These are phyloP conservation scores for Claviceps capensis DNA, from an alignment of 2,329 filamentous ascomycete genomes.

Conservation along the genomic window DNA sequence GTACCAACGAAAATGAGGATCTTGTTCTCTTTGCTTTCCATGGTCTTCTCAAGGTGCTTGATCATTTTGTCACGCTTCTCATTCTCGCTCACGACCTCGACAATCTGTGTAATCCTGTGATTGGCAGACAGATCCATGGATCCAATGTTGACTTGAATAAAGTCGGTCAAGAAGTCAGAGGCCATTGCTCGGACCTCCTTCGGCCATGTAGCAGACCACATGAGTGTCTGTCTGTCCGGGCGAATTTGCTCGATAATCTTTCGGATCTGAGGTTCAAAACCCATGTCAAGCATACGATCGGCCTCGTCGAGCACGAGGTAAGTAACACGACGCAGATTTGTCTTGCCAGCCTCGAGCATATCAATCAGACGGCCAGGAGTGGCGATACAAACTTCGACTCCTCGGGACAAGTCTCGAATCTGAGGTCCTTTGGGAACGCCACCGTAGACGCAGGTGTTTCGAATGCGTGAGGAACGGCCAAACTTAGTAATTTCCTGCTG, in stretches of 20 bases:
- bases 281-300: constrained; percentile 99
- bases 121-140: constrained; percentile 94
- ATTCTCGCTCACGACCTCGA: constrained; percentile 89
- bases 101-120: constrained; percentile 93
- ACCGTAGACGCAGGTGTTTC: constrained; percentile 97
- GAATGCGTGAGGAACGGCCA: constrained; percentile 91
- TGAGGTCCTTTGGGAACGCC: constrained; percentile 97
- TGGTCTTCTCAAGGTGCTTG: constrained; percentile 94
- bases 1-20: constrained; percentile 85
- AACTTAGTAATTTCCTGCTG: constrained; percentile 98
- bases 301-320: constrained; percentile 98
- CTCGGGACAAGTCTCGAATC: constrained; percentile 85
- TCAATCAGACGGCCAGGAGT: constrained; percentile 96
- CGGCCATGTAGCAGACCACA: constrained; percentile 99
- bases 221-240: constrained; percentile 95
- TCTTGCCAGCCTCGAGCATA: constrained; percentile 96
- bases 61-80: constrained; percentile 98
- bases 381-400: constrained; percentile 97
- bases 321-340: constrained; percentile 92
- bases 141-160: constrained; percentile 97
- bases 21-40: constrained; percentile 95
- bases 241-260: constrained; percentile 98
- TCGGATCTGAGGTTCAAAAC: constrained; percentile 98
- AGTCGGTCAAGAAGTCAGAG: constrained; percentile 81
- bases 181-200: constrained; percentile 94